Evolutionary conservation across 352 stramenopile species (phyloP), one percentile per base, ranked within the genome.

Genomic region (Pythium inflatum): DNA sequence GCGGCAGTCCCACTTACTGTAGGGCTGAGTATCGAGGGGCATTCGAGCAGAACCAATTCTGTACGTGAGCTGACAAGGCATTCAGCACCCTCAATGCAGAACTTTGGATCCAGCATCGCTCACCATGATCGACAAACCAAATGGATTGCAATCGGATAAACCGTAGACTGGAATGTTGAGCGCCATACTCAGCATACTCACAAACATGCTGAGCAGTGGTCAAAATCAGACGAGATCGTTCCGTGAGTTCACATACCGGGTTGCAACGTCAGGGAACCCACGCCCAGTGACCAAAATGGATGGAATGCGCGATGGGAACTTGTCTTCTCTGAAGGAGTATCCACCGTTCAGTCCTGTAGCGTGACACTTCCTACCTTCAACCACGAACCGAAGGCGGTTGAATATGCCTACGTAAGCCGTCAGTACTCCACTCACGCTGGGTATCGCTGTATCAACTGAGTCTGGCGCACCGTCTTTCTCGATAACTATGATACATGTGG

Each of bases 61-160:
- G 74, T 98, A 99, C 1, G 92, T 95, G 20, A 98, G 76, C 88
- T 95, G 49, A 20, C 46, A 36, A 55, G 40, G 2, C 5, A 5
- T 4, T 50, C 20, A 56, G 28, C n/a, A 64, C 7, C 14, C n/a
- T 51, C n/a, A 18, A 51, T 14, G 1, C 14, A 8, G 5, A 51
- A 30, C 8, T 20, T 11, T 45, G 5, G 7, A 24, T 36, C 2
- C 6, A 22, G 9, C 20, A 31, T 18, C 24, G 24, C 65, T 20
- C 7, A 94, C 88, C 71, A 99, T 92, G 33, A 99, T 97, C 6
- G 88, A 93, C 25, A 98, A 71, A 0, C 96, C 96, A 70, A 95
- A 98, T 0, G 96, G 94, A 80, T 99, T 98, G 76, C 92, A 98
- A 71, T 99, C 96, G 46, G 89, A 95, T 20, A 99, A 50, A 22